phyloP scores from a whole-genome alignment of 371 early-diverging fungal species.

The Dinochytrium kinnereticum region DNA sequence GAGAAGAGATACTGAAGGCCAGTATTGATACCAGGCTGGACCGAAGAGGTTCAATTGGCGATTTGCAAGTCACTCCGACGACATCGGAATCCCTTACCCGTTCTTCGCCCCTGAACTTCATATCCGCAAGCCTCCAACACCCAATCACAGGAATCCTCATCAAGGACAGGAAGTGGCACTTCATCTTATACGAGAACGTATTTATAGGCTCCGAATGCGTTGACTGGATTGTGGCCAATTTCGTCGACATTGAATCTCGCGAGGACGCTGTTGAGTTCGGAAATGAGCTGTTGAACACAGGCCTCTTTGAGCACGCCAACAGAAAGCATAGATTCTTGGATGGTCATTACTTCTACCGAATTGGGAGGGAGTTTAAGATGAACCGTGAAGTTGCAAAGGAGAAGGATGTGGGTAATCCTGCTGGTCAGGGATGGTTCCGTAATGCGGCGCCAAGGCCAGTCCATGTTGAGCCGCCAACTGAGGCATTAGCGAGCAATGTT shows the following conservation, averaged over 20 bases:
- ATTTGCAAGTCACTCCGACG: neutral
- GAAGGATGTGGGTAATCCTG: constrained; percentile 15
- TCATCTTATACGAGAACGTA: constrained; percentile 70
- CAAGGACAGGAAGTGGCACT: constrained; percentile 90
- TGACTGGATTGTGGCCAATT: constrained; percentile 85
- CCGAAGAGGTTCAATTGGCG: constrained; percentile 6
- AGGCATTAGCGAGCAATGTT: neutral
- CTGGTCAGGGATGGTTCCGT: neutral
- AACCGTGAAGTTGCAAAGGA: constrained; percentile 11
- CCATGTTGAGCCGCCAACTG: neutral
- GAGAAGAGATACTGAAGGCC: constrained; percentile 32
- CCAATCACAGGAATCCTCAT: constrained; percentile 72
- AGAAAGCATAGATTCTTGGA: constrained; percentile 80
- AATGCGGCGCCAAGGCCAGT: neutral
- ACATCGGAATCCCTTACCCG: constrained; percentile 21
- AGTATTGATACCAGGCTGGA: neutral
- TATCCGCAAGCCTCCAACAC: constrained; percentile 79
- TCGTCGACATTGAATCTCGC: constrained; percentile 79
- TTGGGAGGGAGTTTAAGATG: constrained; percentile 42
- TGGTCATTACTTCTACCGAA: constrained; percentile 89
- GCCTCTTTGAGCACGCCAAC: constrained; percentile 79
- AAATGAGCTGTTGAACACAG: constrained; percentile 74
- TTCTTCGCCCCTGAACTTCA: constrained; percentile 32
- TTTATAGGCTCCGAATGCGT: constrained; percentile 89
- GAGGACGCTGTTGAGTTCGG: constrained; percentile 87